Conservation (phyloP, 192 early-diverging fungal species). For the Entomortierella beljakovae region DNA sequence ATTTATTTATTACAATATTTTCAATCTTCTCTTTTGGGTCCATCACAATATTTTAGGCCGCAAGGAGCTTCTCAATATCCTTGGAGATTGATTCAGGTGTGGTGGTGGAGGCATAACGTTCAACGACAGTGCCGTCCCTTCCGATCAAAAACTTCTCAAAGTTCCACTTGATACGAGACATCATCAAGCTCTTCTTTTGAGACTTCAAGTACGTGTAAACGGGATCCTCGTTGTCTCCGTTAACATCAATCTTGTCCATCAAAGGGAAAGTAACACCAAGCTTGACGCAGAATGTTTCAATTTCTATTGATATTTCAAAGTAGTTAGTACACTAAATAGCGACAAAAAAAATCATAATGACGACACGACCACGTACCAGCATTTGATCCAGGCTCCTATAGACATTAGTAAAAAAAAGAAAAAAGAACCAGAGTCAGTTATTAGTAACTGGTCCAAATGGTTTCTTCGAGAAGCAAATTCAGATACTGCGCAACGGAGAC, state of each 20-base stretch:
- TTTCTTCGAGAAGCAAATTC: neutral
- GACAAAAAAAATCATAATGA: neutral
- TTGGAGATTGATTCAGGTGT: constrained; percentile 69
- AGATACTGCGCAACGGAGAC: neutral
- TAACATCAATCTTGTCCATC: constrained; percentile 88
- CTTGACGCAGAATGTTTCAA: constrained; percentile 71
- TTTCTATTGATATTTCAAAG: constrained; percentile 38
- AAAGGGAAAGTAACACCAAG: constrained; percentile 91
- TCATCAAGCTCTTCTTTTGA: constrained; percentile 62
- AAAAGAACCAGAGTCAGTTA: neutral
- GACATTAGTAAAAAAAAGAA: neutral
- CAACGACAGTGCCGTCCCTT: constrained; percentile 70
- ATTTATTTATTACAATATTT: too few relatives aligned
- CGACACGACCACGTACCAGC: constrained; percentile 44
- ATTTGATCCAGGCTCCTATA: constrained; percentile 61
- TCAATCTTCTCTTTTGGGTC: too few relatives aligned
- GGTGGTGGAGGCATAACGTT: constrained; percentile 73
- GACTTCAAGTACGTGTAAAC: constrained; percentile 75
- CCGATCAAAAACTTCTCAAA: constrained; percentile 88
- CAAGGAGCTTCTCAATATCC: constrained; percentile 69
- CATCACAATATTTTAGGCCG: constrained; percentile 15
- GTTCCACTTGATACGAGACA: constrained; percentile 83
- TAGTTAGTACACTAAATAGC: neutral
- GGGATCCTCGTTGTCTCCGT: constrained; percentile 72
- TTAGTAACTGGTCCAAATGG: too few relatives aligned